Percentiles rank a stretch among this genome's conserved stretches.
Conservation (phyloP, 495 filamentous ascomycete genomes). For the Daldinia vernicosa region DNA sequence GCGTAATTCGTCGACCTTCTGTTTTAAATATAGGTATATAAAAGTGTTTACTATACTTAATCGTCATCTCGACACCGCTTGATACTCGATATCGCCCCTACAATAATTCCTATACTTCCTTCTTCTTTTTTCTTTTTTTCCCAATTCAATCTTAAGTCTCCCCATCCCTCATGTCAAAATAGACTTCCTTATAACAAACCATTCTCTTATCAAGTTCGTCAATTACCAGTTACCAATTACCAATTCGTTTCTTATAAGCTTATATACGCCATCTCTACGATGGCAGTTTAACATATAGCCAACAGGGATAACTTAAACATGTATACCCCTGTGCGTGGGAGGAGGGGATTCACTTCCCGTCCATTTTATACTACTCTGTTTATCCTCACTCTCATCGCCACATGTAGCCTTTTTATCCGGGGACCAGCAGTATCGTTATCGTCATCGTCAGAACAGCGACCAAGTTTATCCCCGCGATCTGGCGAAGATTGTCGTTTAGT, state of each 20-base stretch:
- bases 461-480: constrained; percentile 22
- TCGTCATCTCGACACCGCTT: neutral
- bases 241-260: neutral
- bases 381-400: constrained; percentile 50
- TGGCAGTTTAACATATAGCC: constrained; percentile 17
- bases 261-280: constrained; percentile 8
- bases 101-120: neutral
- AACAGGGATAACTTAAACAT: constrained; percentile 15
- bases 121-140: neutral
- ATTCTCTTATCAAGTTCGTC: neutral
- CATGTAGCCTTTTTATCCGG: constrained; percentile 45
- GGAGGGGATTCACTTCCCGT: constrained; percentile 43
- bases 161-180: neutral
- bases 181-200: neutral
- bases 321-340: constrained; percentile 12
- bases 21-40: neutral
- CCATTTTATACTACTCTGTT: constrained; percentile 51
- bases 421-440: constrained; percentile 11
- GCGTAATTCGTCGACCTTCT: neutral
- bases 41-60: neutral
- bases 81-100: neutral
- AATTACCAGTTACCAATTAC: constrained; percentile 2
- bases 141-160: neutral
- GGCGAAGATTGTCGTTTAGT: constrained; percentile 78
- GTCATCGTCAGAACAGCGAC: constrained; percentile 3